Evolutionary conservation across 768 basidiomycete species (phyloP).

Genomic region (Lactifluus hygrophoroides): DNA sequence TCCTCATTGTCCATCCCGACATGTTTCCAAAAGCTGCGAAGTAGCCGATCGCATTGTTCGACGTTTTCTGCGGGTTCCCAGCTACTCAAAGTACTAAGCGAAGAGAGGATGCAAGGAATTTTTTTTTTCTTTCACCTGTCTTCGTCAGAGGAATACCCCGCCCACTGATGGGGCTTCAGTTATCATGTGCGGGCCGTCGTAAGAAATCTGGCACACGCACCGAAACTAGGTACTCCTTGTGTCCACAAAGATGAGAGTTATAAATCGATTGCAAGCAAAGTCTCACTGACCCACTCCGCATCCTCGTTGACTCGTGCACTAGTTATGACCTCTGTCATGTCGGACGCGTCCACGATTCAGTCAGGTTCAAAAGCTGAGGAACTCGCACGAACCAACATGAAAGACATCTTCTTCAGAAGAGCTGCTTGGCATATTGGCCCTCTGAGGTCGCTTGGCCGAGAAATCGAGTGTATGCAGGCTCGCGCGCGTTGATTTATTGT

Average conservation of each 20-base stretch:
- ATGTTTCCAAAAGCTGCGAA: constrained; percentile 49
- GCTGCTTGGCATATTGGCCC: not conserved
- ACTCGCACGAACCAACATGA: constrained; percentile 23
- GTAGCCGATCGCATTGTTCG: constrained; percentile 44
- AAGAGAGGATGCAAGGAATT: not conserved
- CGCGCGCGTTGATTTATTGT: too few species aligned
- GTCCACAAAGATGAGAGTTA: not conserved
- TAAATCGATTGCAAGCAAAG: not conserved
- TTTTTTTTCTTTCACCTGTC: constrained; percentile 39
- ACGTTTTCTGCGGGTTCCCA: constrained; percentile 67
- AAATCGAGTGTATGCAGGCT: too few species aligned
- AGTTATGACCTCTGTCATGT: constrained; percentile 48
- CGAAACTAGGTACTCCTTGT: constrained; percentile 62
- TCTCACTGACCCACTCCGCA: constrained; percentile 43
- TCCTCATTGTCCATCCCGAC: constrained; percentile 50
- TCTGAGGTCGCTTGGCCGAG: not conserved
- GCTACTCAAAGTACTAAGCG: constrained; percentile 30
- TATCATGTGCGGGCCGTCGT: not conserved
- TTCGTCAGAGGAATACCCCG: constrained; percentile 45
- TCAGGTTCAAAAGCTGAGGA: not conserved
- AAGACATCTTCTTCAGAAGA: constrained; percentile 20
- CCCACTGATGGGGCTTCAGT: constrained; percentile 44
- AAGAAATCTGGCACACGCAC: constrained; percentile 28
- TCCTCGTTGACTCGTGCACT: constrained; percentile 45
- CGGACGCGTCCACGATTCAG: not conserved